Percentiles rank a stretch among this genome's conserved stretches.
phyloP scores from a whole-genome alignment of 768 basidiomycete genomes.

The Psilocybe subaeruginosa region DNA sequence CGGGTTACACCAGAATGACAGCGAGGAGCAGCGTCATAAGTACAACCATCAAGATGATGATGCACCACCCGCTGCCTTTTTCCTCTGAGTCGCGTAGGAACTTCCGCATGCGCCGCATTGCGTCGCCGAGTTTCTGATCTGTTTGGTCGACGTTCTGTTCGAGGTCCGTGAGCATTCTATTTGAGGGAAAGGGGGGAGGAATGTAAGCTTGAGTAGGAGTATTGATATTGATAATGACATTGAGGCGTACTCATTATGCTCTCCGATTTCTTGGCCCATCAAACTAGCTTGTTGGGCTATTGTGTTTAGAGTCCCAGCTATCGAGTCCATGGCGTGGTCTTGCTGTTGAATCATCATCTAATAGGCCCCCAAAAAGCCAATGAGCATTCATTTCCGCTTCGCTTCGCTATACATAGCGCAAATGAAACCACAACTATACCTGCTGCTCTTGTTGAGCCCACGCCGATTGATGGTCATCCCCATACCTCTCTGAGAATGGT shows the following conservation, averaged over 20 bases:
- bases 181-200: too few species aligned
- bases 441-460: constrained; percentile 91
- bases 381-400: neutral
- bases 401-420: neutral
- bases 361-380: neutral
- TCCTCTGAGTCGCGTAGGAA: constrained; percentile 91
- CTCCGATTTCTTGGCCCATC: constrained; percentile 91
- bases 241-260: constrained; percentile 80
- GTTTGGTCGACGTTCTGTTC: constrained; percentile 74
- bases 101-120: constrained; percentile 71
- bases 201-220: neutral
- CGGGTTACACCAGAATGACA: constrained; percentile 59
- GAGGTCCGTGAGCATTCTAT: constrained; percentile 80
- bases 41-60: constrained; percentile 81
- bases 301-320: constrained; percentile 83
- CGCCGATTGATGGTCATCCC: constrained; percentile 68
- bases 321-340: constrained; percentile 86
- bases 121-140: constrained; percentile 63
- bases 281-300: constrained; percentile 90
- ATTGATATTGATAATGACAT: neutral
- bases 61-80: constrained; percentile 89
- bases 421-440: constrained; percentile 37
- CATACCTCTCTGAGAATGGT: constrained; percentile 36
- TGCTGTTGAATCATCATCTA: constrained; percentile 89
- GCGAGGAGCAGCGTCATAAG: constrained; percentile 76